These are phyloP conservation scores for Peronospora belbahrii DNA, from an alignment of 352 stramenopile species.

Conservation along the genomic window DNA sequence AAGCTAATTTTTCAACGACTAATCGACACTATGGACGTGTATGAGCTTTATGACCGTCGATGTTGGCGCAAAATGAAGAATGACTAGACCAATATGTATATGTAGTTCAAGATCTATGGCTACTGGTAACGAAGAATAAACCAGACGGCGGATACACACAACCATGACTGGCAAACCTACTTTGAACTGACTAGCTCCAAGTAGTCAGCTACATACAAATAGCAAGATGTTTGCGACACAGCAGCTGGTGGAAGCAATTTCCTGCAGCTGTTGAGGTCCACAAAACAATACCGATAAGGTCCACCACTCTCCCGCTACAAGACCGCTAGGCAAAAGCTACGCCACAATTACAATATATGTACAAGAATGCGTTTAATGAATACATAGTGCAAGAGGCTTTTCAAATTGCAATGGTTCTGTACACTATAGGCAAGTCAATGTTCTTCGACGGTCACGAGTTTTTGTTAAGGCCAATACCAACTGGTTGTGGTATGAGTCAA, in stretches of 20 bases:
- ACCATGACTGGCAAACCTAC: too few relatives aligned
- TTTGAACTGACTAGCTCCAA: background rate
- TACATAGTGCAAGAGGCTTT: slow-evolving; percentile 3
- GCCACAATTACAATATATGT: background rate
- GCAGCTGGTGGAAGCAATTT: slow-evolving; percentile 22
- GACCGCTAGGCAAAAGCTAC: slow-evolving; percentile 18
- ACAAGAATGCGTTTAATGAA: background rate
- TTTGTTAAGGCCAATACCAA: background rate
- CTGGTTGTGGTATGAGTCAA: too few relatives aligned
- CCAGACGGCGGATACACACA: slow-evolving; percentile 9
- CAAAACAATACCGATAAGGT: slow-evolving; percentile 18
- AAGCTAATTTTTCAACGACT: slow-evolving; percentile 3
- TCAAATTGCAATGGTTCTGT: background rate
- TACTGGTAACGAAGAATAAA: slow-evolving; percentile 1
- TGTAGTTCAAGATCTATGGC: slow-evolving; percentile 3
- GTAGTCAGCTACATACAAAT: slow-evolving; percentile 26
- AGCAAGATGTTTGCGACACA: slow-evolving; percentile 1
- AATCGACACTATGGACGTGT: slow-evolving; percentile 2
- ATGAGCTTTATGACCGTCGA: background rate
- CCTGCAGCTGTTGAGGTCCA: slow-evolving; percentile 22
- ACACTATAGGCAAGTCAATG: background rate
- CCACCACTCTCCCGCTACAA: slow-evolving; percentile 23
- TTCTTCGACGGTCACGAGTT: too few relatives aligned
- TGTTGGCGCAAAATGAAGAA: slow-evolving; percentile 23
- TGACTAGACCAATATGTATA: too few relatives aligned